Percentiles rank a stretch among this genome's conserved stretches.
These are phyloP conservation scores for Globisporangium parvum DNA, from an alignment of 352 stramenopile species.

Conservation along the genomic window DNA sequence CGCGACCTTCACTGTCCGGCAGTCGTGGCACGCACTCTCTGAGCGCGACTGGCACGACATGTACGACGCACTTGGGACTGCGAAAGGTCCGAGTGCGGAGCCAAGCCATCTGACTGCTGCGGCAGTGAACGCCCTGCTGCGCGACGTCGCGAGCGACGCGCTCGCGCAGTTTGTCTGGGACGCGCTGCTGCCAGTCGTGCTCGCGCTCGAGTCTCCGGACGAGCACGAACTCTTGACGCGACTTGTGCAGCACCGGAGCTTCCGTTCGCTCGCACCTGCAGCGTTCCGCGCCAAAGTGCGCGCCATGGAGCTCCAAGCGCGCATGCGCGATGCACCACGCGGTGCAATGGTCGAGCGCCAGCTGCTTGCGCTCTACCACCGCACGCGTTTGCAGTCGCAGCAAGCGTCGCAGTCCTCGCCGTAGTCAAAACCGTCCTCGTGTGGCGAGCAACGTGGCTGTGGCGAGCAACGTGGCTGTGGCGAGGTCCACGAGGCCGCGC, in stretches of 20 bases:
- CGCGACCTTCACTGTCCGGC: conserved; percentile 17
- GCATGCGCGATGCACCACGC: conserved; percentile 18
- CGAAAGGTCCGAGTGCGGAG: neutral
- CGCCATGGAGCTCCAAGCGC: conserved; percentile 34
- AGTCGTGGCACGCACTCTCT: conserved; percentile 25
- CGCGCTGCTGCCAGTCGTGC: conserved; percentile 29
- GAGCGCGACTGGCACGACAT: conserved; percentile 42
- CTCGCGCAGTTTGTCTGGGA: conserved; percentile 48
- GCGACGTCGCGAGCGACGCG: conserved; percentile 35
- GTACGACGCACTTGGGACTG: conserved; percentile 6
- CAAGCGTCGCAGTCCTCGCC: neutral
- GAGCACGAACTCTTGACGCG: conserved; percentile 16
- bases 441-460: neutral
- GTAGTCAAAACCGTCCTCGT: too few species aligned
- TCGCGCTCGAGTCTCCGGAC: conserved; percentile 13
- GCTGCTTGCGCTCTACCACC: conserved; percentile 40
- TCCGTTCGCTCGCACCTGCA: conserved; percentile 38
- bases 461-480: neutral
- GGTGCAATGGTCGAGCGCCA: conserved; percentile 34
- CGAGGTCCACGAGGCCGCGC: too few species aligned
- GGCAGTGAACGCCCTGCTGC: conserved; percentile 28
- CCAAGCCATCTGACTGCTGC: conserved; percentile 11
- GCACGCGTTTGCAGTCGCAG: neutral
- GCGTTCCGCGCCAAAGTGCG: conserved; percentile 52
- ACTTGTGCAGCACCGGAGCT: conserved; percentile 22